Base-by-base conservation (phyloP, 2,329 filamentous ascomycete genomes). In the Fusarium paranaense region DNA sequence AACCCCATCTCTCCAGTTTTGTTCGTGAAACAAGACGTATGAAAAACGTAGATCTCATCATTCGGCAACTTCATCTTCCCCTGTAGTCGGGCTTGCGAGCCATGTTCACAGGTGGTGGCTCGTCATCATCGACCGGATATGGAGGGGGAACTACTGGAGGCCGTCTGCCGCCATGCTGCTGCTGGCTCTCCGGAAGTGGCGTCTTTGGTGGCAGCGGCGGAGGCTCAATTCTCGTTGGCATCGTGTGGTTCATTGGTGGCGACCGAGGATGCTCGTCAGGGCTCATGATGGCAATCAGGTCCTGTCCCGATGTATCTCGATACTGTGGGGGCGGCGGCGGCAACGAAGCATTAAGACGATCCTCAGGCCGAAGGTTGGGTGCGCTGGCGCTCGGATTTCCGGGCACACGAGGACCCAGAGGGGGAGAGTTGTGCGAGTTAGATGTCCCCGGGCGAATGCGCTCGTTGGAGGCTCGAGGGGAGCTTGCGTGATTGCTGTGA, bases 61-160 rank as follows among this genome's bases (percentile, higher is more conserved):
- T 60, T 30, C n/a, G 50, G 9, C 8, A 42, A 33, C 6, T 67
- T 59, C 47, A 76, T 62, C 88, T 84, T 50, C 87, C 85, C 66
- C 86, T 87, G 76, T 92, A 94, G 58, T 93, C 92, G 1, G 96
- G 96, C 82, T 98, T 98, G 76, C 92, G 90, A 52, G 93, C 91
- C 88, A 95, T 93, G 78, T 97, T 97, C 9, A 97, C 95, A 8
- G 90, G 87, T 4, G 96, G 96, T 20, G 96, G 95, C 32, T 93
- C 92, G 30, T 93, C 93, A 78, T 97, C 93, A 52, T 91, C 92
- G 57, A 94, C 84, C 0, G 96, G 96, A 81, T 98, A 98, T 1
- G 95, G 95, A 37, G 94, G 87, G 10, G 85, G 81, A 1, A 81
- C 71, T 7, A 80, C 77, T 68, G 83, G 78, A 69, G 82, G 77